Conservation (phyloP, 768 basidiomycete species). For the Leccinum aurantiacum region DNA sequence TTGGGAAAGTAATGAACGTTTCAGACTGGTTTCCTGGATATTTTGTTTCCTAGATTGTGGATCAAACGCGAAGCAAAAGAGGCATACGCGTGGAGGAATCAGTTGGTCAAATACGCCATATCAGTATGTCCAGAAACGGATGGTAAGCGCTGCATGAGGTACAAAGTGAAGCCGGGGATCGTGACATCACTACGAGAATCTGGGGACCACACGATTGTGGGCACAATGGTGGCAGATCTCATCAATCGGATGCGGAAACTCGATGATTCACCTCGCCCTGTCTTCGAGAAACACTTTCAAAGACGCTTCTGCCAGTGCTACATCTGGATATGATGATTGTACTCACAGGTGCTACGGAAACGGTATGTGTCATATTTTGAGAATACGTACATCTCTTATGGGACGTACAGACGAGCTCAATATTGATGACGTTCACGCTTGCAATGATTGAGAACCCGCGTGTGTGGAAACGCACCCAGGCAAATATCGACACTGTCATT, state of each 20-base stretch:
- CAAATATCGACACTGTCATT: neutral
- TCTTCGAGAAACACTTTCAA: slow-evolving; percentile 11
- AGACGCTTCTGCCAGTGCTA: slow-evolving; percentile 9
- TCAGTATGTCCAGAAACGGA: slow-evolving; percentile 26
- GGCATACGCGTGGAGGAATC: neutral
- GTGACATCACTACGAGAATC: neutral
- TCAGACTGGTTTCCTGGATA: slow-evolving; percentile 42
- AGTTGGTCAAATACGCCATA: slow-evolving; percentile 23
- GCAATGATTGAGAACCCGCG: neutral
- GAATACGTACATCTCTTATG: neutral
- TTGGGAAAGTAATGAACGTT: slow-evolving; percentile 5
- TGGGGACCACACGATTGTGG: neutral
- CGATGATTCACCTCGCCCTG: slow-evolving; percentile 3
- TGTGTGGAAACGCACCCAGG: too few species aligned
- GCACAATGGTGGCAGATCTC: slow-evolving; percentile 11
- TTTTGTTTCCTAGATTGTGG: slow-evolving; percentile 36
- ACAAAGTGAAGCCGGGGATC: neutral
- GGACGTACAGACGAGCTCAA: slow-evolving; percentile 6
- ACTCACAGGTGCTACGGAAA: slow-evolving; percentile 5
- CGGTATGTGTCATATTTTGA: slow-evolving; percentile 1
- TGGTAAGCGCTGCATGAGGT: slow-evolving; percentile 18
- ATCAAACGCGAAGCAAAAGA: slow-evolving; percentile 34
- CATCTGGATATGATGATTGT: neutral
- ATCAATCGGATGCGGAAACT: slow-evolving; percentile 18
- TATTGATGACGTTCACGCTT: neutral